Percentiles rank a stretch among this genome's conserved stretches.
Evolutionary conservation across 225 moss, liverwort and hornwort genomes (phyloP).

Genomic region (Rhytidiadelphus loreus): DNA sequence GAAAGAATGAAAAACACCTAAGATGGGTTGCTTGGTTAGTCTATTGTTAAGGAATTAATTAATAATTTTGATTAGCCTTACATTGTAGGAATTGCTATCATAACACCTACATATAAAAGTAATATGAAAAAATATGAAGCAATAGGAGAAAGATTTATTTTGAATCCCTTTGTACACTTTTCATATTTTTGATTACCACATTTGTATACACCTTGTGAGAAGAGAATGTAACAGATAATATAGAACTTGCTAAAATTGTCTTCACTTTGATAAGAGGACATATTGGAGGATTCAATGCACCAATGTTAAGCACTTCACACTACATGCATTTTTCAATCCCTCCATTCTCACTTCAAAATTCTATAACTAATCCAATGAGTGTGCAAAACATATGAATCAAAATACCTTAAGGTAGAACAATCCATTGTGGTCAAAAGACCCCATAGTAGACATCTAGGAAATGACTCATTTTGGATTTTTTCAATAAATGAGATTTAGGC

Average conservation of each 20-base stretch:
- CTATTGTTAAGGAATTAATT: background rate
- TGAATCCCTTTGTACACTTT: background rate
- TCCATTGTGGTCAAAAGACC: too few relatives aligned
- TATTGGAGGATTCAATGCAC: background rate
- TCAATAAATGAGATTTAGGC: too few relatives aligned
- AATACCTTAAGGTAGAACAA: accelerated
- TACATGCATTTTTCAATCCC: background rate
- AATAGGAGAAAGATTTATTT: background rate
- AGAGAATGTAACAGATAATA: background rate
- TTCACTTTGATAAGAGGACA: background rate
- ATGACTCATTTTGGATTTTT: too few relatives aligned
- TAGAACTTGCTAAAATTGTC: background rate
- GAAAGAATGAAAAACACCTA: background rate
- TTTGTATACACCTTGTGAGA: background rate
- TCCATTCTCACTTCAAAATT: background rate
- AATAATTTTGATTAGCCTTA: background rate
- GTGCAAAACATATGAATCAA: background rate
- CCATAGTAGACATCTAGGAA: too few relatives aligned
- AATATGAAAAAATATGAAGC: background rate
- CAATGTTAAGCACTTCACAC: background rate
- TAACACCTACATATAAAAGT: background rate
- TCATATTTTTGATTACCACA: background rate
- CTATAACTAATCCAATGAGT: background rate
- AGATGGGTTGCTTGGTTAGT: background rate
- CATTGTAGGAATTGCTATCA: accelerated